Evolutionary conservation across 345 rosid species (phyloP).

Genomic region (Eucalyptus sp.): DNA sequence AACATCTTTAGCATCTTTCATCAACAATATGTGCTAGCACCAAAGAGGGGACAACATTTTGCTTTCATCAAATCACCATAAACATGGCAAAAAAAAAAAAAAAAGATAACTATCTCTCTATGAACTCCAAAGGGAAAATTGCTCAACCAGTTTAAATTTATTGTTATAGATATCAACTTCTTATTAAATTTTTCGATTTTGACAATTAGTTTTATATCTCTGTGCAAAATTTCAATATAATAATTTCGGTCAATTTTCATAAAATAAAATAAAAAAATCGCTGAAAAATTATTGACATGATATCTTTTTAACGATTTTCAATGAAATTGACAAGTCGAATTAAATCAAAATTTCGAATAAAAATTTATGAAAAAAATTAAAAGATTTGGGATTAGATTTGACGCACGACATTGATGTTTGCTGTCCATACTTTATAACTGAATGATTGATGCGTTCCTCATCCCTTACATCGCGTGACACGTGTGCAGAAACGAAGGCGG

Average conservation of each 20-base stretch:
- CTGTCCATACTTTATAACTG: neutral
- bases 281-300: no score
- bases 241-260: neutral
- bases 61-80: neutral
- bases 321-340: no score
- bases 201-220: fast-evolving
- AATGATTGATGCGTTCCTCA: neutral
- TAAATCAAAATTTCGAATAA: neutral
- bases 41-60: neutral
- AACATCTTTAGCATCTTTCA: neutral
- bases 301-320: no score
- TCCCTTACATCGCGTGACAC: neutral
- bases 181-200: neutral
- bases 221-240: fast-evolving
- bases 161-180: fast-evolving
- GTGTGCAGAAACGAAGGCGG: neutral
- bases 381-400: neutral
- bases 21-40: neutral
- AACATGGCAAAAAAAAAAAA: neutral
- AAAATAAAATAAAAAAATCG: fast-evolving
- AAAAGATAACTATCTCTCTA: neutral
- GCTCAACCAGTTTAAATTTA: neutral
- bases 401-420: neutral
- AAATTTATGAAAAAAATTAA: neutral
- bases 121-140: neutral